phyloP scores from a whole-genome alignment of 108 stramenopile species.

The Conticribra guillardii region DNA sequence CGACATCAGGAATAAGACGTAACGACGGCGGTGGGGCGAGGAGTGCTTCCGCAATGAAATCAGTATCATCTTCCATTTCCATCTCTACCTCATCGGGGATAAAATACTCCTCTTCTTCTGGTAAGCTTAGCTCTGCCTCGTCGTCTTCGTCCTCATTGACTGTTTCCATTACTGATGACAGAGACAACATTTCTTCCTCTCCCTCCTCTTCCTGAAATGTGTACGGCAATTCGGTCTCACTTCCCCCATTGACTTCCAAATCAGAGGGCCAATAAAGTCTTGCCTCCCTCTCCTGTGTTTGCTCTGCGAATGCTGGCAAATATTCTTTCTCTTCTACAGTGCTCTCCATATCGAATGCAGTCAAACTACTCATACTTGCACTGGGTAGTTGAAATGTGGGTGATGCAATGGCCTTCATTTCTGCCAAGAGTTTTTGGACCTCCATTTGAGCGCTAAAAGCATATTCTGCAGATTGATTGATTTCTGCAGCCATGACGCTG shows the following conservation, averaged over 20 bases:
- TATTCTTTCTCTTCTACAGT: constrained; percentile 6
- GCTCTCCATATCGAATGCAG: constrained; percentile 7
- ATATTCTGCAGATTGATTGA: constrained; percentile 9
- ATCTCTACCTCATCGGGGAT: background rate
- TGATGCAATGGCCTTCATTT: constrained; percentile 20
- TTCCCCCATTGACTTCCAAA: too few species aligned
- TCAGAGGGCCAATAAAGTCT: background rate
- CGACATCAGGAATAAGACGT: background rate
- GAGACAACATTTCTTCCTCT: background rate
- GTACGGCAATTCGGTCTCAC: background rate
- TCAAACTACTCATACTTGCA: constrained; percentile 14
- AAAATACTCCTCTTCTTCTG: too few species aligned
- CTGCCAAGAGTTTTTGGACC: constrained; percentile 20
- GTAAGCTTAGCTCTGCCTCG: background rate
- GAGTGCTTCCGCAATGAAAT: constrained; percentile 8
- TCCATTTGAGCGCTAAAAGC: constrained; percentile 16
- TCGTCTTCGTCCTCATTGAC: background rate
- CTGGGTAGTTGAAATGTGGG: constrained; percentile 10
- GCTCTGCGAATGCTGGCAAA: background rate
- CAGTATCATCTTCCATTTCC: background rate
- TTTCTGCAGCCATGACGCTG: constrained; percentile 18
- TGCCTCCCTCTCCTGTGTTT: background rate
- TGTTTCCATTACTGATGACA: background rate
- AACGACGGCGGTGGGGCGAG: constrained; percentile 16
- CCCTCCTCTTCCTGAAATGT: background rate